phyloP scores from a whole-genome alignment of 768 basidiomycete species.

The Suillus decipiens region DNA sequence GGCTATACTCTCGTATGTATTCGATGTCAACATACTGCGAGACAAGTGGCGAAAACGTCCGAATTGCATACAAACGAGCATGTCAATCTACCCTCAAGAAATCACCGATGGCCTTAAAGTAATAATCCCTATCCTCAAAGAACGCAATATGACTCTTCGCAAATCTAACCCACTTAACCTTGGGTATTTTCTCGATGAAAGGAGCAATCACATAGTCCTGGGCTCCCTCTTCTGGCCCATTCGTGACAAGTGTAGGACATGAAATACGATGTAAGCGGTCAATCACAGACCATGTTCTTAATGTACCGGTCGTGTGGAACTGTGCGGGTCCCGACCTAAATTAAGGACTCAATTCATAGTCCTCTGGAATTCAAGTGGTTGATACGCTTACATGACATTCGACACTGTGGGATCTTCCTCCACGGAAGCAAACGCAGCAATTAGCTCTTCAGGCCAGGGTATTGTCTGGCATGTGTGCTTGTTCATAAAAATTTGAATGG shows the following conservation, averaged over 20 bases:
- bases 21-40: not conserved
- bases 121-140: slow-evolving; percentile 24
- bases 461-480: slow-evolving; percentile 37
- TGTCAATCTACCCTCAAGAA: slow-evolving; percentile 15
- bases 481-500: slow-evolving; percentile 29
- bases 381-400: slow-evolving; percentile 32
- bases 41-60: not conserved
- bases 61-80: not conserved
- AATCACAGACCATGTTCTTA: slow-evolving; percentile 50
- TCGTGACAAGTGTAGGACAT: slow-evolving; percentile 41
- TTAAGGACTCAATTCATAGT: not conserved
- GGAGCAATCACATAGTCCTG: slow-evolving; percentile 36
- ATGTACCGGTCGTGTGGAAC: slow-evolving; percentile 40
- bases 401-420: slow-evolving; percentile 35
- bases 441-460: slow-evolving; percentile 37
- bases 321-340: slow-evolving; percentile 31
- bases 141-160: slow-evolving; percentile 29
- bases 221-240: slow-evolving; percentile 40
- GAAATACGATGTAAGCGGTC: slow-evolving; percentile 42
- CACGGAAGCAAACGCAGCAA: slow-evolving; percentile 25
- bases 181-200: slow-evolving; percentile 35
- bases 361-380: not conserved
- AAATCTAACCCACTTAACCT: slow-evolving; percentile 38
- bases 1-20: not conserved
- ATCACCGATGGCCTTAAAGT: slow-evolving; percentile 19